Conservation (phyloP, 2,329 filamentous ascomycete species). For the Trichoderma citrinoviride region DNA sequence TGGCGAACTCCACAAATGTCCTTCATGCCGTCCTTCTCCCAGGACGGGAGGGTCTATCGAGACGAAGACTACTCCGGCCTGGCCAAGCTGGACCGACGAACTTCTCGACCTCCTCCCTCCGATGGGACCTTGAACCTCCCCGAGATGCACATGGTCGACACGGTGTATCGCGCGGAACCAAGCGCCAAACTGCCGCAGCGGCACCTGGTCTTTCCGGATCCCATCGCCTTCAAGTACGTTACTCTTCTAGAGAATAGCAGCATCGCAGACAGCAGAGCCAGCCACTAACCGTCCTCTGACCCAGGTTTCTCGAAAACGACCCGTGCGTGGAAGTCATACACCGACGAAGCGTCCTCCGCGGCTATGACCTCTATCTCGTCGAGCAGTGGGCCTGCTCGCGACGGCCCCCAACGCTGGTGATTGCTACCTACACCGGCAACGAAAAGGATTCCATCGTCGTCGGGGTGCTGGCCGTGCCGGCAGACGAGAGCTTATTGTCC, state of each 20-base stretch:
- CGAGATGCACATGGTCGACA: constrained; percentile 25
- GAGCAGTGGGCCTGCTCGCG: constrained; percentile 98
- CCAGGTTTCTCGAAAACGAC: constrained; percentile 81
- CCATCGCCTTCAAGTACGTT: constrained; percentile 54
- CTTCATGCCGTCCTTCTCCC: constrained; percentile 38
- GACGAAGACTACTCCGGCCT: constrained; percentile 30
- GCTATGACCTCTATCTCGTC: constrained; percentile 91
- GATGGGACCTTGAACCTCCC: constrained; percentile 26
- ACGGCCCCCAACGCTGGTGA: constrained; percentile 83
- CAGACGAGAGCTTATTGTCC: constrained; percentile 78
- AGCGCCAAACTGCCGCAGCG: constrained; percentile 37
- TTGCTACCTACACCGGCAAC: constrained; percentile 91
- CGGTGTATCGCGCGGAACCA: constrained; percentile 14
- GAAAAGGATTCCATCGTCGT: constrained; percentile 73
- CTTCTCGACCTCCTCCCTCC: constrained; percentile 26
- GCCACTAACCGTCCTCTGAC: neutral
- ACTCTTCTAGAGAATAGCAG: neutral
- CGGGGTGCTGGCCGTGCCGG: constrained; percentile 76
- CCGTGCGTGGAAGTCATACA: constrained; percentile 71
- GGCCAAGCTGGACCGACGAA: constrained; percentile 28
- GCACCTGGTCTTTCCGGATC: constrained; percentile 57
- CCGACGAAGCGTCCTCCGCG: constrained; percentile 65
- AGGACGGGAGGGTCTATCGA: constrained; percentile 30
- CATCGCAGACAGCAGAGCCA: neutral
- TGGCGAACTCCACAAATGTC: constrained; percentile 39